Evolutionary conservation across 495 filamentous ascomycete genomes (phyloP).

Genomic region (Neurospora sp.): DNA sequence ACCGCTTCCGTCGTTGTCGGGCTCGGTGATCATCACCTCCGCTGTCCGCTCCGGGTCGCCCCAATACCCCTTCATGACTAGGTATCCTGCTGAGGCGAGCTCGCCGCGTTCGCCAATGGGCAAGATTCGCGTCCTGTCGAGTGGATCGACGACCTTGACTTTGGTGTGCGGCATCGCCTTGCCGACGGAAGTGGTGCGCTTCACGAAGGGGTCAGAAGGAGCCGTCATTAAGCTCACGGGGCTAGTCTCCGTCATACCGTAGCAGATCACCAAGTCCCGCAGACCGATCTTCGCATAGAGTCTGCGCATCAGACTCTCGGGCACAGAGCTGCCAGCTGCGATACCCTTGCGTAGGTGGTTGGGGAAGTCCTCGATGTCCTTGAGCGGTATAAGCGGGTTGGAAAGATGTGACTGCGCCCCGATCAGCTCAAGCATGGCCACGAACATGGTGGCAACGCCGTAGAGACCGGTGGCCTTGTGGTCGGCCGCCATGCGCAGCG

Average conservation of each 20-base stretch:
- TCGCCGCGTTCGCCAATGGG: slow-evolving; percentile 63
- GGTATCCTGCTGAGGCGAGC: slow-evolving; percentile 73
- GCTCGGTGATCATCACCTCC: slow-evolving; percentile 49
- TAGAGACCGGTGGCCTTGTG: slow-evolving; percentile 77
- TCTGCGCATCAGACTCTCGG: slow-evolving; percentile 71
- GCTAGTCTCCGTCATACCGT: slow-evolving; percentile 96
- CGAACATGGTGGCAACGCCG: slow-evolving; percentile 94
- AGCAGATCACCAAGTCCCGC: slow-evolving; percentile 84
- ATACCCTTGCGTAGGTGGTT: slow-evolving; percentile 74
- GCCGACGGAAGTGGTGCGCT: slow-evolving; percentile 69
- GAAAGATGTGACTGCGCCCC: slow-evolving; percentile 30
- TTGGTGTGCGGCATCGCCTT: slow-evolving; percentile 61
- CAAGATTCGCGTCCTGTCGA: slow-evolving; percentile 45
- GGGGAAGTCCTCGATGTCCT: slow-evolving; percentile 43
- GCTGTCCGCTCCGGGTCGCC: slow-evolving; percentile 55
- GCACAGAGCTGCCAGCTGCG: slow-evolving; percentile 79
- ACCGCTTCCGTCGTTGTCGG: slow-evolving; percentile 32
- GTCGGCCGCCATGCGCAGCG: slow-evolving; percentile 60
- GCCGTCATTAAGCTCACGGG: slow-evolving; percentile 90
- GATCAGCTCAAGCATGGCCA: slow-evolving; percentile 63
- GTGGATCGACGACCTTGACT: slow-evolving; percentile 70
- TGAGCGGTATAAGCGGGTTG: slow-evolving; percentile 19
- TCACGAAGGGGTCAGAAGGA: slow-evolving; percentile 68
- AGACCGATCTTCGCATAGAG: slow-evolving; percentile 69
- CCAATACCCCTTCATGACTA: slow-evolving; percentile 89